Evolutionary conservation across 2,329 filamentous ascomycete species (phyloP), one percentile per base, ranked within the genome.

Genomic region (Fusarium chuoi): DNA sequence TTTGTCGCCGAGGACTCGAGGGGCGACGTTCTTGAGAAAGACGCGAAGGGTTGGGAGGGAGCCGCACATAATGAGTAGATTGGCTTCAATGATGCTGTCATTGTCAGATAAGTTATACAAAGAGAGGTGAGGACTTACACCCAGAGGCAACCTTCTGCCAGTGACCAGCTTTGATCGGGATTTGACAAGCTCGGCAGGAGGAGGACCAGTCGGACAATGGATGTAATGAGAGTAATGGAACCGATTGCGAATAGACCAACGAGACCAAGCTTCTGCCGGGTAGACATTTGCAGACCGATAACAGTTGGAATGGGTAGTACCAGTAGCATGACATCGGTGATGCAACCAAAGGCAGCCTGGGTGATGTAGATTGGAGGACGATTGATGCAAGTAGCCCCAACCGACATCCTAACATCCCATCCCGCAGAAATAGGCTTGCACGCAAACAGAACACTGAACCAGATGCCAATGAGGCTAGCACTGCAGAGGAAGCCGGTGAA

Each of bases 361-460:
- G 62, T 61, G 9, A 68, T 61, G 22, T 68, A 68, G 6, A 68
- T 68, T 0, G 65, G 65, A 33, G 65, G 65, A 0, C 65, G 62
- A 8, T 68, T 68, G 20, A 68, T 67, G 10, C 65, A 68, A 7
- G 46, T 36, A 3, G 65, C 65, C 1, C 30, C 46, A 20, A 17
- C 45, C 0, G 65, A 61, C 3, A 68, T 36, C 9, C 65, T 67
- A 0, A 68, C 65, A 9, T 68, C 45, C 65, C 65, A 68, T 18
- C 65, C 63, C 0, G 62, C 65, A 8, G 45, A 52, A 0, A 68
- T 67, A 0, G 65, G 65, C 7, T 67, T 68, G 9, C 65, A 68
- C 1, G 65, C 65, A 26, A 68, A 68, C 5, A 68, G 9, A 11
- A 68, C 65, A 13, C 65, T 68, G 18, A 68, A 67, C 65, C 65